These are phyloP conservation scores for Boletus smithii DNA, from an alignment of 1,284 basidiomycete species.

Conservation along the genomic window DNA sequence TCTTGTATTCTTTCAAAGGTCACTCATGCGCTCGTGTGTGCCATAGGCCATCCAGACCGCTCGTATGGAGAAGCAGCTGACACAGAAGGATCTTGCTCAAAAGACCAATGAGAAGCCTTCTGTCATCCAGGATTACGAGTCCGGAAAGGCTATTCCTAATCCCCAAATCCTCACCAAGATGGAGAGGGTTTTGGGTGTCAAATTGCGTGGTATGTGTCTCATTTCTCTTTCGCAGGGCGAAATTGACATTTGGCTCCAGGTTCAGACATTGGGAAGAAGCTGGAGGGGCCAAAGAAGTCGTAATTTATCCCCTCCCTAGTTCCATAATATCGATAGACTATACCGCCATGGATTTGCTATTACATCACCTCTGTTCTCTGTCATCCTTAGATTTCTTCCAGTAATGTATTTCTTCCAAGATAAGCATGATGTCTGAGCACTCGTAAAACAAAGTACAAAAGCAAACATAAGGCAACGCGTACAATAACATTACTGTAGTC, in stretches of 20 bases:
- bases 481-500: constrained; percentile 1
- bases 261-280: constrained; percentile 76
- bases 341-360: constrained; percentile 14
- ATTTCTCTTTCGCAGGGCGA: not conserved
- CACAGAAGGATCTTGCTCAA: constrained; percentile 94
- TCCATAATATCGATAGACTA: constrained; percentile 21
- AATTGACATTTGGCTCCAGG: constrained; percentile 40
- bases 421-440: constrained; percentile 3
- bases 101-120: constrained; percentile 91
- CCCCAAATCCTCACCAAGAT: constrained; percentile 89
- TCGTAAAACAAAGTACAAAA: constrained; percentile 9
- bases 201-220: constrained; percentile 74
- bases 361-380: constrained; percentile 10
- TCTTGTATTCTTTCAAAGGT: not conserved
- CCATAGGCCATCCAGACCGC: constrained; percentile 80
- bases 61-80: constrained; percentile 72
- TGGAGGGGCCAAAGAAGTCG: constrained; percentile 73
- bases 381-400: constrained; percentile 23
- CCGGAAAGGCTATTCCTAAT: constrained; percentile 86
- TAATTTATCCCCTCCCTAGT: constrained; percentile 40
- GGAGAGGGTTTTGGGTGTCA: constrained; percentile 87
- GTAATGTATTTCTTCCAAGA: constrained; percentile 25
- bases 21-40: constrained; percentile 2
- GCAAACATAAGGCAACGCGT: not conserved
- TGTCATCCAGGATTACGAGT: constrained; percentile 88